Conservation (phyloP, 495 filamentous ascomycete species). For the Aspergillus hancockii region DNA sequence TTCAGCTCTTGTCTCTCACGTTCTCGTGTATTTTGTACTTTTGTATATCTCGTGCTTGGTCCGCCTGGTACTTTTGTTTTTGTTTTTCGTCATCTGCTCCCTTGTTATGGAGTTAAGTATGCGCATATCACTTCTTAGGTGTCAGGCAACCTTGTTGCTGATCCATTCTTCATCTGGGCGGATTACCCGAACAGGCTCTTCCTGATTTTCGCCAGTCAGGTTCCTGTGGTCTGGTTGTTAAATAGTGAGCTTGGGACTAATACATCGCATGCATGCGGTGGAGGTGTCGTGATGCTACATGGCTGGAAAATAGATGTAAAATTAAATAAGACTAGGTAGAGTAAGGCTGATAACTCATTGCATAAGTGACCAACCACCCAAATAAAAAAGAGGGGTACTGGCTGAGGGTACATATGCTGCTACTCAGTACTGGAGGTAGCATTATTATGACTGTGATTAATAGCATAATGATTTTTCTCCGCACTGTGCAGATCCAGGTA, state of each 20-base stretch:
- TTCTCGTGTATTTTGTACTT: neutral
- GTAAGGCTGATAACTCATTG: neutral
- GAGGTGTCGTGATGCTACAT: neutral
- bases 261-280: neutral
- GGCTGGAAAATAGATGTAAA: neutral
- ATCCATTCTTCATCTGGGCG: conserved; percentile 1
- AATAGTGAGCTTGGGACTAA: neutral
- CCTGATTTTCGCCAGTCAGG: neutral
- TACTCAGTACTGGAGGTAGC: too few relatives aligned
- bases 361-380: neutral
- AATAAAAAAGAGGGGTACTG: neutral
- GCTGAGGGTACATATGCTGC: too few relatives aligned
- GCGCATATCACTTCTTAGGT: neutral
- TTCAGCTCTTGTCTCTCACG: neutral
- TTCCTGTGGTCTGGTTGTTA: neutral
- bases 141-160: conserved; percentile 5
- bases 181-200: conserved; percentile 1
- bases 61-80: neutral
- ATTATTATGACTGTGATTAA: neutral
- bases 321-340: too few relatives aligned
- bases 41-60: neutral
- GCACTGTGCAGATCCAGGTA: conserved; percentile 13
- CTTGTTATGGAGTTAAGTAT: neutral
- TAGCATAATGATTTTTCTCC: conserved; percentile 9
- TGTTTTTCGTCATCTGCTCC: too few relatives aligned